Evolutionary conservation across 129 eudicot species (phyloP), one percentile per base, ranked within the genome.

Genomic region (Flaveria sonorensis): DNA sequence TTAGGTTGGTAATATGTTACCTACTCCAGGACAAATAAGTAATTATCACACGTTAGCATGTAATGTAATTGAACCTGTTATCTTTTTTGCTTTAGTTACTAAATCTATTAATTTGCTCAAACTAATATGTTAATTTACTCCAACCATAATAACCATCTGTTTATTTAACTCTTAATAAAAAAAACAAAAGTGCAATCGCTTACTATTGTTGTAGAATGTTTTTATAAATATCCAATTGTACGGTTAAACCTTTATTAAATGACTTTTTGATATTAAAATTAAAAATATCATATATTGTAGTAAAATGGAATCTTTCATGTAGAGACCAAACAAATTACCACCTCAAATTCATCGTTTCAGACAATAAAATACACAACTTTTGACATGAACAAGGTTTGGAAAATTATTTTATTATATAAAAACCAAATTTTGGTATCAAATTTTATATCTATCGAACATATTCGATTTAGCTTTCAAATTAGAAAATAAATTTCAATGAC

Each of bases 381-480:
- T 74, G 84, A 74, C 68, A 56, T 39, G 19, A 52, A 46, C 84
- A 13, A 80, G 47, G 73, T 13, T 16, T 65, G 26, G 10, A 26
- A 43, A 9, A 72, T 36, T 51, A 62, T 15, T 62, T 30, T 67
- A 73, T 51, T 11, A 65, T 48, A 10, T 43, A 74, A 26, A 61
- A 78, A 66, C 10, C 84, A 74, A 66, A 66, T 12, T 66, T 32
- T 46, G 80, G 84, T 15, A 81, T 81, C 79, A 39, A 66, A 2
- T 0, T 51, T 43, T 57, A 70, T 55, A 15, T 10, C 57, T 13
- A 30, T 30, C 62, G 80, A 68, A 26, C 57, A 67, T 32, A 53
- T 13, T 39, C 30, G 56, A 43, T 63, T 56, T 53, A 43, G 50
- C 26, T 55, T 66, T 80, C 83, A 72, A 79, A 32, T 26, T 20